Base-by-base conservation (phyloP, 768 basidiomycete genomes). In the Cantharellus anzutake region DNA sequence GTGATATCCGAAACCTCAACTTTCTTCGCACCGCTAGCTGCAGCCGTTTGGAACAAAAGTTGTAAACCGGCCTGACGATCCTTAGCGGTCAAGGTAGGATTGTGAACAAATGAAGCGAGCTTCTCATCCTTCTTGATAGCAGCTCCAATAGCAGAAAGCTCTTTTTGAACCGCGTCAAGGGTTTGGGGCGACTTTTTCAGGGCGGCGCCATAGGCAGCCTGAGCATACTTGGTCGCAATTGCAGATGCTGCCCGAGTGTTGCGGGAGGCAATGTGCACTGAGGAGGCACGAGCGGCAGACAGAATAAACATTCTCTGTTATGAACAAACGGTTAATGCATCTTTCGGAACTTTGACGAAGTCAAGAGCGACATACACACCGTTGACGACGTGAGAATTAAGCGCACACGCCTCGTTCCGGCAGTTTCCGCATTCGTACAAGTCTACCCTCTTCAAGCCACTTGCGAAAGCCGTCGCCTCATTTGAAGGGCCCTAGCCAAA, bases 61-160 rank as follows among this genome's bases (percentile, higher is more conserved):
- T 77, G 68, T 61, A 99, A 80, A 61, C 84, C 85, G 0, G 77
- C 70, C 16, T 73, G 67, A 66, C 90, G 83, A 60, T 96, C 93
- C 53, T 80, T 76, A 51, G 78, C 71, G 4, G 91, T 88, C 20
- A 99, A 79, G 5, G 94, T 93, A 51, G 96, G 96, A 76, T 99
- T 98, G 65, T 73, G 71, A 68, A 99, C 75, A 73, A 94, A 88
- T 2, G 79, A 70, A 61, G 72, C 73, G 65, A 91, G 71, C 65
- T 83, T 80, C 60, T 83, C 75, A 61, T 78, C 76, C 42, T 76
- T 73, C 68, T 79, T 76, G 71, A 97, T 78, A 69, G 82, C 75
- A 68, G 76, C 76, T 64, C 81, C 75, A 70, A 98, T 79, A 64
- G 73, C 71, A 66, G 72, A 73, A 64, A 98, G 81, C 69, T 98